These are phyloP conservation scores for Beta vulgaris DNA, from an alignment of 148 eudicot species.

Conservation along the genomic window DNA sequence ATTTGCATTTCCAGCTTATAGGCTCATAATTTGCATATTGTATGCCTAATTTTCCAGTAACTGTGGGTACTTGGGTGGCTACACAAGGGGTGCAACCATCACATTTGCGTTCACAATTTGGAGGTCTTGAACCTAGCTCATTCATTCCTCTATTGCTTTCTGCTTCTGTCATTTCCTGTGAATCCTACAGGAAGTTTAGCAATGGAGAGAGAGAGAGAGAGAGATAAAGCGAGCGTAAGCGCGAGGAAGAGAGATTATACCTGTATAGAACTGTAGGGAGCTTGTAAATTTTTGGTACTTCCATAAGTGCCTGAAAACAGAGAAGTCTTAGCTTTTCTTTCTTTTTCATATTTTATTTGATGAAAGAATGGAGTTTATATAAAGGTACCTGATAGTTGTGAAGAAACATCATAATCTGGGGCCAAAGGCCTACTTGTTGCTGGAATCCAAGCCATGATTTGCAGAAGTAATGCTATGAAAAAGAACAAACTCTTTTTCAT, in stretches of 20 bases:
- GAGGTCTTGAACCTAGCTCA: conserved; percentile 78
- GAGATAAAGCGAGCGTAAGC: background rate
- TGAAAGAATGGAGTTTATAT: background rate
- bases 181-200: conserved; percentile 4
- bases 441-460: conserved; percentile 47
- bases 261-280: conserved; percentile 26
- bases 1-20: conserved; percentile 95
- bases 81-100: conserved; percentile 77
- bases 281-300: conserved; percentile 23
- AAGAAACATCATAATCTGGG: conserved; percentile 27
- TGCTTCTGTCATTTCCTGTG: background rate
- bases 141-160: conserved; percentile 28
- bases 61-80: conserved; percentile 82
- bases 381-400: conserved; percentile 25
- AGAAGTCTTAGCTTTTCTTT: background rate
- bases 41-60: conserved; percentile 33
- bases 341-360: no score
- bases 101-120: conserved; percentile 81
- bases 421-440: conserved; percentile 49
- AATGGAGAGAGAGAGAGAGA: background rate
- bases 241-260: conserved; percentile 16
- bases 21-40: conserved; percentile 85
- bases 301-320: conserved; percentile 25
- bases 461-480: conserved; percentile 37
- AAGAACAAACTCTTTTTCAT: conserved; percentile 31